Conservation (phyloP, 2,329 filamentous ascomycete species). For the Penicillium hordei region DNA sequence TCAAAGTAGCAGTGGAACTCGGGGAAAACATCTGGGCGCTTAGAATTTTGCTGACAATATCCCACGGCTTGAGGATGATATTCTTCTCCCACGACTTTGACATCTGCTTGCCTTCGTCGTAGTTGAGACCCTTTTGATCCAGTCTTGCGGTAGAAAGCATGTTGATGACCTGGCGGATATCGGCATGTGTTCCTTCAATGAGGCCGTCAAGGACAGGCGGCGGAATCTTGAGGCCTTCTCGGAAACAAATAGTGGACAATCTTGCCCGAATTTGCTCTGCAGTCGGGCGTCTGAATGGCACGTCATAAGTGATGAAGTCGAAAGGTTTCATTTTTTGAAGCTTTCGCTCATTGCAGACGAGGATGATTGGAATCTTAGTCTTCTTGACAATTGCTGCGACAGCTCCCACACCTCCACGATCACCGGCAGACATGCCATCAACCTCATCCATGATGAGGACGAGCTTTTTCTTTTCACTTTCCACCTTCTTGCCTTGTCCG, state of each 20-base stretch:
- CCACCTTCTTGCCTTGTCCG: constrained; percentile 75
- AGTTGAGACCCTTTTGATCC: constrained; percentile 76
- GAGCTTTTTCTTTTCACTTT: constrained; percentile 82
- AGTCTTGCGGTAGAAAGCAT: constrained; percentile 95
- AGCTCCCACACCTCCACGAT: constrained; percentile 91
- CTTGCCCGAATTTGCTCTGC: constrained; percentile 87
- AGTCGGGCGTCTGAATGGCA: constrained; percentile 85
- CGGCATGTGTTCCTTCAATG: constrained; percentile 91
- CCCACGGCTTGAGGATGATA: constrained; percentile 94
- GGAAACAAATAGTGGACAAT: constrained; percentile 91
- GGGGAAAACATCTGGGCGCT: constrained; percentile 81
- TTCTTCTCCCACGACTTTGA: constrained; percentile 99
- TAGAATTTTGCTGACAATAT: constrained; percentile 92
- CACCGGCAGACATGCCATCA: constrained; percentile 96
- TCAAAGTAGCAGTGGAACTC: constrained; percentile 80
- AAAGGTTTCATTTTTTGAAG: constrained; percentile 98
- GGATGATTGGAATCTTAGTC: constrained; percentile 88
- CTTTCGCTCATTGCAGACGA: constrained; percentile 95
- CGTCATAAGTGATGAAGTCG: constrained; percentile 77
- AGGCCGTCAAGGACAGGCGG: constrained; percentile 82
- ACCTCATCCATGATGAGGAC: constrained; percentile 99
- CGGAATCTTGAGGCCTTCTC: constrained; percentile 85
- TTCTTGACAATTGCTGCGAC: constrained; percentile 94
- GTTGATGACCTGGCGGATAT: constrained; percentile 97
- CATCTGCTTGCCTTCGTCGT: constrained; percentile 86